Percentiles rank a stretch among this genome's conserved stretches.
These are phyloP conservation scores for Phytomonas francai DNA, from an alignment of 208 protist species.

Conservation along the genomic window DNA sequence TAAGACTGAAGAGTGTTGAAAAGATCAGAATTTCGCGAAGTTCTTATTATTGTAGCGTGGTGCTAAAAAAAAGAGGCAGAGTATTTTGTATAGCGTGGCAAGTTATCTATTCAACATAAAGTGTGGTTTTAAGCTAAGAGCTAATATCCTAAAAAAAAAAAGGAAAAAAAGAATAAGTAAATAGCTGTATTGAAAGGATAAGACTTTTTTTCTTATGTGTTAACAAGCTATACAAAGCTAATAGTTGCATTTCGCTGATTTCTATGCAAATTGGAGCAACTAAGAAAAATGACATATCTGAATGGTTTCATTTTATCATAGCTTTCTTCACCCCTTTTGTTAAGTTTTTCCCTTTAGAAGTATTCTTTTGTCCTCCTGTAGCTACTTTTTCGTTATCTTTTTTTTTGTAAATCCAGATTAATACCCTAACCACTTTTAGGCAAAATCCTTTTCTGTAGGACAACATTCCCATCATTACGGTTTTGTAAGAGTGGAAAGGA, in stretches of 20 bases:
- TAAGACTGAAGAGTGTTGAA: not conserved
- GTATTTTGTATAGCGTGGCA: not conserved
- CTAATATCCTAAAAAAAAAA: constrained; percentile 9
- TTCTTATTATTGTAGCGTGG: constrained; percentile 7
- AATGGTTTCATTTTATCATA: not conserved
- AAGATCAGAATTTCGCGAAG: not conserved
- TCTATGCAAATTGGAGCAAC: not conserved
- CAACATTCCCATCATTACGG: not conserved
- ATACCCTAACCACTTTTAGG: not conserved
- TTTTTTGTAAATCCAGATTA: not conserved
- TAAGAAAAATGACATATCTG: not conserved
- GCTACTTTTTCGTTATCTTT: not conserved
- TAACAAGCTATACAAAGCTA: not conserved
- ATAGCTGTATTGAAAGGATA: not conserved
- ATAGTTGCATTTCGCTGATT: not conserved
- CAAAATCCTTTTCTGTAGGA: not conserved
- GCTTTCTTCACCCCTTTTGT: not conserved
- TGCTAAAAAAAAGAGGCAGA: constrained; percentile 1
- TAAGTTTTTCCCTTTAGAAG: constrained; percentile 1
- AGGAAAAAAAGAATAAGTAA: constrained; percentile 10
- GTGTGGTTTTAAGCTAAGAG: constrained; percentile 3
- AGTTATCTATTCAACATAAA: constrained; percentile 9
- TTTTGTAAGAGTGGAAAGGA: constrained; percentile 10
- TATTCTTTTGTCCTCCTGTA: not conserved
- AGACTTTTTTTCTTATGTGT: constrained; percentile 4